phyloP scores from a whole-genome alignment of 2,329 filamentous ascomycete species.

The Xylariaceae sp. region DNA sequence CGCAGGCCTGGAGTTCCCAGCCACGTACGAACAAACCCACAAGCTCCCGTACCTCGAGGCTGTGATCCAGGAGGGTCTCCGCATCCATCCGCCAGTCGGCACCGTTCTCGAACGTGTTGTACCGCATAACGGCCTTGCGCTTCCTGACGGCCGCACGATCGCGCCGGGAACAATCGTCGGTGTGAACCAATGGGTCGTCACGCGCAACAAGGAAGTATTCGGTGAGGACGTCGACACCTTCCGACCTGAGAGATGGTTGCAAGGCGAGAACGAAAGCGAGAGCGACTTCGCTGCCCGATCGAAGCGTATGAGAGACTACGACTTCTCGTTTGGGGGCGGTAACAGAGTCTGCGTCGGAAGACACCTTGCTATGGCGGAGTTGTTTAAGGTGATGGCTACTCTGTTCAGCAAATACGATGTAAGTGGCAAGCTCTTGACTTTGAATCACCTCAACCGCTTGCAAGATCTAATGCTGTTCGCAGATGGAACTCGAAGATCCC shows the following conservation, averaged over 20 bases:
- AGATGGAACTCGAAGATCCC: constrained; percentile 10
- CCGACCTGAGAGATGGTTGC: constrained; percentile 46
- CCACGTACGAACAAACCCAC: constrained; percentile 13
- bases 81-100: constrained; percentile 45
- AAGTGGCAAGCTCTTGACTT: background rate
- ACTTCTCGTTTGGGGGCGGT: constrained; percentile 12
- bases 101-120: constrained; percentile 47
- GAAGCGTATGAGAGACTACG: constrained; percentile 53
- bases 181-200: constrained; percentile 35
- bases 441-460: background rate
- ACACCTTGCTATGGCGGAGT: constrained; percentile 30
- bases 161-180: constrained; percentile 35
- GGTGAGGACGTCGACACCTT: constrained; percentile 44
- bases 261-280: constrained; percentile 29
- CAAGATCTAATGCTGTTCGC: background rate
- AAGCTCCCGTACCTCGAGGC: constrained; percentile 42
- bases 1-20: constrained; percentile 27
- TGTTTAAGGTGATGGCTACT: constrained; percentile 41
- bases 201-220: constrained; percentile 40
- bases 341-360: constrained; percentile 10
- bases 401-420: constrained; percentile 42
- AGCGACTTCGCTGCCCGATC: constrained; percentile 44
- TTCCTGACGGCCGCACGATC: constrained; percentile 31
- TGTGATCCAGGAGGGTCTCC: constrained; percentile 48
- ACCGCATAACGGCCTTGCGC: constrained; percentile 37